Evolutionary conservation across 2,329 filamentous ascomycete species (phyloP).

Genomic region (Cylindrodendrum hubeiense): DNA sequence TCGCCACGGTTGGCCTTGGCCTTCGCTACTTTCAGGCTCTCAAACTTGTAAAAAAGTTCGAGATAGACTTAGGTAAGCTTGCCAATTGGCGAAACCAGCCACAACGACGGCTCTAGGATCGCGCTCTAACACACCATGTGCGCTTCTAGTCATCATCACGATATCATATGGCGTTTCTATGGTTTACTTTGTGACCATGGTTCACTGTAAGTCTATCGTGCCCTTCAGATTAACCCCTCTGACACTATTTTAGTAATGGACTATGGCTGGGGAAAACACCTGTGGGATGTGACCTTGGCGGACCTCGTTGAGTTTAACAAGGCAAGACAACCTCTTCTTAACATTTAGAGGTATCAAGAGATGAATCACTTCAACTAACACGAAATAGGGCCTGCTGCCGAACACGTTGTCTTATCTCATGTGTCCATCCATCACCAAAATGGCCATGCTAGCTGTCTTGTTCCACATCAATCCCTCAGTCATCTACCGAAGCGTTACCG

Average conservation of each 20-base stretch:
- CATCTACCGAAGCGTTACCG: too few species aligned
- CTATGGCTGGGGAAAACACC: conserved; percentile 1
- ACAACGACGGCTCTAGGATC: too few species aligned
- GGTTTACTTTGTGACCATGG: background rate
- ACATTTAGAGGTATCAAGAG: background rate
- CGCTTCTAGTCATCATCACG: background rate
- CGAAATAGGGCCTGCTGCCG: background rate
- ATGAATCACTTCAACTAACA: background rate
- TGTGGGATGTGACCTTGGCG: conserved; percentile 1
- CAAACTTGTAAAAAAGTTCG: conserved; percentile 7
- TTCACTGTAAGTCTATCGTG: background rate
- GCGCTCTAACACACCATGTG: too few species aligned
- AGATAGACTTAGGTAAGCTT: conserved; percentile 6
- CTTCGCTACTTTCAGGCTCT: conserved; percentile 8
- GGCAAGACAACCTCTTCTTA: background rate
- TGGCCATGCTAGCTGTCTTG: conserved; percentile 6
- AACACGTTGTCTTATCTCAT: conserved; percentile 2
- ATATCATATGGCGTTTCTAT: background rate
- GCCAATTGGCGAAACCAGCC: too few species aligned
- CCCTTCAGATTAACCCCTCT: background rate
- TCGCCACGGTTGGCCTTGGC: background rate
- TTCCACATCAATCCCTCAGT: background rate
- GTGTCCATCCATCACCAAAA: background rate
- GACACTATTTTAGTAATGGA: background rate
- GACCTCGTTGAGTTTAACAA: background rate